phyloP scores from a whole-genome alignment of 2,329 filamentous ascomycete species.

The Acrocalymma vagum region DNA sequence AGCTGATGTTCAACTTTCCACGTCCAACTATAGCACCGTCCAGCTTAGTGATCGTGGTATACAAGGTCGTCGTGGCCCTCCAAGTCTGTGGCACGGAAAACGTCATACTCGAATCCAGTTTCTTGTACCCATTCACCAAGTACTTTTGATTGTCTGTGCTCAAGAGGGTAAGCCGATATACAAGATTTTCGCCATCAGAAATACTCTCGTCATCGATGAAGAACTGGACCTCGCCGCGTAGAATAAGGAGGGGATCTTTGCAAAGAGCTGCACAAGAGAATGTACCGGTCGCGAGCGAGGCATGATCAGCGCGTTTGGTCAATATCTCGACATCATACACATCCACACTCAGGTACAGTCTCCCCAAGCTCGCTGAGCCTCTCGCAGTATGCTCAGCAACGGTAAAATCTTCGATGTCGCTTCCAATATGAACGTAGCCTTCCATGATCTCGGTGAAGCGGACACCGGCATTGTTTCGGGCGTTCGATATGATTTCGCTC shows the following conservation, averaged over 20 bases:
- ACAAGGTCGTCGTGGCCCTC: slow-evolving; percentile 69
- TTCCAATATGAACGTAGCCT: slow-evolving; percentile 61
- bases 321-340: too few relatives aligned
- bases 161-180: slow-evolving; percentile 69
- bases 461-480: not conserved
- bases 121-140: slow-evolving; percentile 70
- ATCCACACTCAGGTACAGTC: slow-evolving; percentile 28
- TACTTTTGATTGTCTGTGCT: slow-evolving; percentile 62
- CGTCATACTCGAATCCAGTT: slow-evolving; percentile 67
- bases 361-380: slow-evolving; percentile 11
- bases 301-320: too few relatives aligned
- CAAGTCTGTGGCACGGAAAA: slow-evolving; percentile 65
- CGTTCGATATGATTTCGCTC: too few relatives aligned
- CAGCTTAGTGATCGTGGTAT: slow-evolving; percentile 63
- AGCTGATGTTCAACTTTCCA: slow-evolving; percentile 66
- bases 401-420: slow-evolving; percentile 62
- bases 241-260: slow-evolving; percentile 65
- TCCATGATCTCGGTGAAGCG: slow-evolving; percentile 71
- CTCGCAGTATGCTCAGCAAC: slow-evolving; percentile 34
- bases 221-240: slow-evolving; percentile 65
- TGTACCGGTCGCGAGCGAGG: slow-evolving; percentile 53
- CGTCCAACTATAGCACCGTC: slow-evolving; percentile 61
- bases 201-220: slow-evolving; percentile 63
- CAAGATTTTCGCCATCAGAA: slow-evolving; percentile 66
- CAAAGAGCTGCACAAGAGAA: slow-evolving; percentile 59